Evolutionary conservation across 73 alveolate species (phyloP).

Genomic region (Uronychia binucleata): DNA sequence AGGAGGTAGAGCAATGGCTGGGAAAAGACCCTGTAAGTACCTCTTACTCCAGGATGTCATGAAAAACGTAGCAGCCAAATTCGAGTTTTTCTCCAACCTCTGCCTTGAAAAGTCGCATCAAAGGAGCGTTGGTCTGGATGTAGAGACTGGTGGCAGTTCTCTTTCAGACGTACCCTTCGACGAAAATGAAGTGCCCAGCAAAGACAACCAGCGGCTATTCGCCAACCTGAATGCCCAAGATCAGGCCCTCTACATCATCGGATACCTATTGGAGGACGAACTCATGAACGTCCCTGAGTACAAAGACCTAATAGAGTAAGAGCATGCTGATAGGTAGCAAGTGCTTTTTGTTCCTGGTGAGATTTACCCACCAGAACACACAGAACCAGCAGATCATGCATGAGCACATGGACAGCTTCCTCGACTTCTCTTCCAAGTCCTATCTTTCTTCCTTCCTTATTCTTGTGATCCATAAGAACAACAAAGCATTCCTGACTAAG

Average conservation of each 20-base stretch:
- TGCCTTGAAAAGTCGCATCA: neutral
- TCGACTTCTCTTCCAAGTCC: slow-evolving; percentile 14
- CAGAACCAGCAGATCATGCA: slow-evolving; percentile 27
- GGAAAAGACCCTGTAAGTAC: neutral
- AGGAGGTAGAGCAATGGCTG: slow-evolving; percentile 6
- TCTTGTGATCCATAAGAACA: slow-evolving; percentile 44
- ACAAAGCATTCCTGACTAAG: slow-evolving; percentile 36
- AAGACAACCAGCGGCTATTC: slow-evolving; percentile 56
- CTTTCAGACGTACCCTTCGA: neutral
- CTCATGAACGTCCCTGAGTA: neutral
- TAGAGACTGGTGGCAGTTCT: neutral
- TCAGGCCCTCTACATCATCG: slow-evolving; percentile 13
- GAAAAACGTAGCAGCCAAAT: neutral
- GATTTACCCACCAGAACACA: slow-evolving; percentile 29
- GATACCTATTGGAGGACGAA: slow-evolving; percentile 1
- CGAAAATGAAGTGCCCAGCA: slow-evolving; percentile 6
- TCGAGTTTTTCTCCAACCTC: neutral
- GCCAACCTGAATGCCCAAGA: slow-evolving; percentile 42
- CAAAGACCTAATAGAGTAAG: neutral
- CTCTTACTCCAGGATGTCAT: neutral
- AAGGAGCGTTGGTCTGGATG: neutral
- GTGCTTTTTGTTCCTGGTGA: slow-evolving; percentile 43
- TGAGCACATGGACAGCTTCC: slow-evolving; percentile 46
- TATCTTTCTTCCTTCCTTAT: slow-evolving; percentile 19
- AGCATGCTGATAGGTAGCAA: neutral